A percentile compares a stretch with the other conserved stretches of the same genome.
Evolutionary conservation across 2,329 filamentous ascomycete species (phyloP).

Genomic region (Erysiphe neolycopersici): DNA sequence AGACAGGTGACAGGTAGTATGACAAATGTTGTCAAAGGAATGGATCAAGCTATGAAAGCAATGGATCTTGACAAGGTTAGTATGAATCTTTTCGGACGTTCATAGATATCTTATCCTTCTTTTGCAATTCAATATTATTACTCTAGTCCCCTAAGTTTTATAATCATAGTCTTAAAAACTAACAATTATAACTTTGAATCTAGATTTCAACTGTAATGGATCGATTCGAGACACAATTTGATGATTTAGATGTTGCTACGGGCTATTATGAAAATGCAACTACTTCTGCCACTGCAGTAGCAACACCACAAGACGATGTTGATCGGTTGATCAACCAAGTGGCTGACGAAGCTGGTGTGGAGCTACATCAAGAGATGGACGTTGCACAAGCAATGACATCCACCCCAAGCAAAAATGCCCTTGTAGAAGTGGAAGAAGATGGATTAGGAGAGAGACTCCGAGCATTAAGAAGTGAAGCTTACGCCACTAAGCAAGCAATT

Average conservation of each 20-base stretch:
- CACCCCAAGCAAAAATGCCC: conserved; percentile 30
- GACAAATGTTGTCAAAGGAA: conserved; percentile 32
- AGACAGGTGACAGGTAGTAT: conserved; percentile 31
- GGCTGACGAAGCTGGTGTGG: conserved; percentile 67
- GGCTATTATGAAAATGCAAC: conserved; percentile 56
- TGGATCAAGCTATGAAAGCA: conserved; percentile 34
- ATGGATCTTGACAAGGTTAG: conserved; percentile 34
- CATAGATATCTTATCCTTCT: neutral
- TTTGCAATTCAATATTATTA: neutral
- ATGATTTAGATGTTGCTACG: conserved; percentile 22
- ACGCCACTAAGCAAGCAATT: no score
- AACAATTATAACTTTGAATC: neutral
- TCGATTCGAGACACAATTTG: conserved; percentile 30
- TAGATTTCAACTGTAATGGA: conserved; percentile 40
- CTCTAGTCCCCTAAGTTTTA: no score
- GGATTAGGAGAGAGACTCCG: conserved; percentile 33
- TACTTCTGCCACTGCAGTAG: conserved; percentile 46
- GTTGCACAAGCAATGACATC: conserved; percentile 29
- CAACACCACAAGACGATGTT: conserved; percentile 57
- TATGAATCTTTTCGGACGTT: neutral
- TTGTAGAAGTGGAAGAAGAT: conserved; percentile 55
- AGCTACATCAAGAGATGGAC: conserved; percentile 48
- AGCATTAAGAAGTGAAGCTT: conserved; percentile 18
- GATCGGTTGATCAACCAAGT: conserved; percentile 65
- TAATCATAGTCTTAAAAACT: no score